Evolutionary conservation across 495 filamentous ascomycete genomes (phyloP), one percentile per base, ranked within the genome.

Genomic region (Aspergillus homomorphus): DNA sequence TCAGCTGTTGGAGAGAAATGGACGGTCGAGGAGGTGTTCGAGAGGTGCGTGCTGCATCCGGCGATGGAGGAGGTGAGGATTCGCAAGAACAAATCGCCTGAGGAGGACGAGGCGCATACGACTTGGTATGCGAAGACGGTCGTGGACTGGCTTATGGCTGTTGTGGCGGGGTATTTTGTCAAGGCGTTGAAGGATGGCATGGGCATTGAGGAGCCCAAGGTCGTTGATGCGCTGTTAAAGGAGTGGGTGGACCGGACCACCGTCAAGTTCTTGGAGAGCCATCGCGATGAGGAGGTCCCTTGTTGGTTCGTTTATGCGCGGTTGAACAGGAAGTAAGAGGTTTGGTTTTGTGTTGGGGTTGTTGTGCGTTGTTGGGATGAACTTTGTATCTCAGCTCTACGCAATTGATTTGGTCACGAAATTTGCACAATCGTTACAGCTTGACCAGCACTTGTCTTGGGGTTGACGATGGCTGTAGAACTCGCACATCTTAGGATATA

Each of bases 91-190:
- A n/a, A 1, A 7, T 12, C 42, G 44, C 26, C 26, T 28, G 26
- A 8, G 44, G n/a, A 18, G 44, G 44, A 20, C 3, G 44, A 12
- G 14, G 26, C 3, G 26, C 26, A 28, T 28, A 9, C 44, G 14
- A n/a, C n/a, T 12, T 45, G 44, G 44, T 45, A 45, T 45, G 44
- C 44, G 7, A 7, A 19, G 18, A 45, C 44, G 14, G 44, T 45
- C 3, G 44, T 20, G 44, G 44, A 45, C 8, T 45, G 44, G 44
- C 21, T 45, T 12, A 45, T 45, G 44, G 44, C 44, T 3, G 44
- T 45, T 7, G 44, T 45, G 44, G 18, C 44, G 44, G 44, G 44
- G 44, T 45, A 45, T 45, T 45, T 45, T 45, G 44, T 45, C 8
- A 45, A 45, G 44, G 44, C 44, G 15, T 12, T 45, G 44, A 1